These are phyloP conservation scores for Yarrowia sp. DNA, from an alignment of 805 yeast genomes.

Conservation along the genomic window DNA sequence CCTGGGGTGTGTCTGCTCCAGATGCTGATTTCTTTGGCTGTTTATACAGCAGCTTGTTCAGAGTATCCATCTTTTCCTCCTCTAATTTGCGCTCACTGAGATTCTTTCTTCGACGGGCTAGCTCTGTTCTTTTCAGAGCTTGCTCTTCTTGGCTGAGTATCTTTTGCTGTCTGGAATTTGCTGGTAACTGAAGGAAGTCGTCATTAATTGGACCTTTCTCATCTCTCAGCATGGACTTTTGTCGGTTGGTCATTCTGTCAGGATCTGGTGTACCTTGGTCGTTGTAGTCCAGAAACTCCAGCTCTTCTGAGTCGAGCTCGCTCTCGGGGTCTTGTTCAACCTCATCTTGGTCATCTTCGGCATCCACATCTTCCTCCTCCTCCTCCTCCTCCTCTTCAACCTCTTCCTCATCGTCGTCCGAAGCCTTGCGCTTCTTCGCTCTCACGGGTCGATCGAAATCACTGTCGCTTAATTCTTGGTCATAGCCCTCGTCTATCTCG, in stretches of 20 bases:
- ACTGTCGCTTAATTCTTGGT: slow-evolving; percentile 20
- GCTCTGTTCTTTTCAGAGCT: slow-evolving; percentile 81
- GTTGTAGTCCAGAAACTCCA: slow-evolving; percentile 31
- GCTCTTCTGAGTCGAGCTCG: slow-evolving; percentile 33
- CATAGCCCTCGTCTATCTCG: slow-evolving; percentile 35
- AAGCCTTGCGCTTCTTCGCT: slow-evolving; percentile 5
- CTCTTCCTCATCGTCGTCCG: slow-evolving; percentile 9
- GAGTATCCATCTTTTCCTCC: slow-evolving; percentile 91
- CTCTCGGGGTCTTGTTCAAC: background rate
- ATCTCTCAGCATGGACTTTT: slow-evolving; percentile 24
- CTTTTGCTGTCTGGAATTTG: slow-evolving; percentile 52
- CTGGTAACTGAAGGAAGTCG: slow-evolving; percentile 14
- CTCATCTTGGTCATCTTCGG: slow-evolving; percentile 6
- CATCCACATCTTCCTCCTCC: background rate
- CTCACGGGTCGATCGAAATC: slow-evolving; percentile 26
- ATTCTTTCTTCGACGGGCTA: slow-evolving; percentile 86
- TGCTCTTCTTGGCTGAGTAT: slow-evolving; percentile 83
- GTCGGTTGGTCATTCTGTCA: slow-evolving; percentile 25
- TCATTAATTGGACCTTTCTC: slow-evolving; percentile 4
- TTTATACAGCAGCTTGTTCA: slow-evolving; percentile 82
- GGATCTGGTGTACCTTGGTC: slow-evolving; percentile 33
- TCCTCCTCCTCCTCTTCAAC: slow-evolving; percentile 3
- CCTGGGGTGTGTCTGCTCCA: slow-evolving; percentile 41
- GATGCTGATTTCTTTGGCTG: slow-evolving; percentile 46
- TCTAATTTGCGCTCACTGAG: slow-evolving; percentile 81